These are phyloP conservation scores for Diaporthe sp. DNA, from an alignment of 2,329 filamentous ascomycete genomes.

Conservation along the genomic window DNA sequence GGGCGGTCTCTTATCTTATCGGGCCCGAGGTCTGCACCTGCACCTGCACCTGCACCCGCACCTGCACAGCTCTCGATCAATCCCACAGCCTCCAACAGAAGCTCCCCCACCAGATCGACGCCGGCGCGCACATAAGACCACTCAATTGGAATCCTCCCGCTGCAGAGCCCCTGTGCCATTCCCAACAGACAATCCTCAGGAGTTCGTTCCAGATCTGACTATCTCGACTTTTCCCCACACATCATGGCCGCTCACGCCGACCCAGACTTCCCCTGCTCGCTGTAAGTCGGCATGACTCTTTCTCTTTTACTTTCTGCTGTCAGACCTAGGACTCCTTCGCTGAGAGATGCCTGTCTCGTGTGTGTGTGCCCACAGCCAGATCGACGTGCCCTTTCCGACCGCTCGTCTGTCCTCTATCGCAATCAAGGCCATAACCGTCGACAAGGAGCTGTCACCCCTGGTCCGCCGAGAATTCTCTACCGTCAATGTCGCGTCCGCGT, in stretches of 20 bases:
- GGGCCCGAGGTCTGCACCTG: neutral
- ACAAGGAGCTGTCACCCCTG: constrained; percentile 86
- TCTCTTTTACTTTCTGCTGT: neutral
- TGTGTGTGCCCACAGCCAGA: constrained; percentile 64
- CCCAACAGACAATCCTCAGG: neutral
- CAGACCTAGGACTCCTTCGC: constrained; percentile 16
- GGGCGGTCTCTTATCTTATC: constrained; percentile 17
- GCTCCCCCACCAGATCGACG: neutral
- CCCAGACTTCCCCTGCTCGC: constrained; percentile 71
- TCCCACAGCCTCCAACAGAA: neutral
- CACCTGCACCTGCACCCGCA: neutral
- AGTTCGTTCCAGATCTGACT: neutral
- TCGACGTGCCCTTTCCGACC: constrained; percentile 86
- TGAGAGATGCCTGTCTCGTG: constrained; percentile 32
- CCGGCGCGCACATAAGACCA: neutral
- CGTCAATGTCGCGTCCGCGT: constrained; percentile 14
- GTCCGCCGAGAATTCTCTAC: constrained; percentile 44
- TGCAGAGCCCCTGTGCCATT: neutral
- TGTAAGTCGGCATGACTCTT: constrained; percentile 62
- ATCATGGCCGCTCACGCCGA: constrained; percentile 59
- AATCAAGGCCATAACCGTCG: constrained; percentile 82
- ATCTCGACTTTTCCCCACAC: constrained; percentile 30
- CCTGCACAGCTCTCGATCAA: constrained; percentile 1
- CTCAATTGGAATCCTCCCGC: constrained; percentile 14
- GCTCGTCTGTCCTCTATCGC: constrained; percentile 83